These are phyloP conservation scores for Parathielavia appendiculata DNA, from an alignment of 495 filamentous ascomycete species.

Conservation along the genomic window DNA sequence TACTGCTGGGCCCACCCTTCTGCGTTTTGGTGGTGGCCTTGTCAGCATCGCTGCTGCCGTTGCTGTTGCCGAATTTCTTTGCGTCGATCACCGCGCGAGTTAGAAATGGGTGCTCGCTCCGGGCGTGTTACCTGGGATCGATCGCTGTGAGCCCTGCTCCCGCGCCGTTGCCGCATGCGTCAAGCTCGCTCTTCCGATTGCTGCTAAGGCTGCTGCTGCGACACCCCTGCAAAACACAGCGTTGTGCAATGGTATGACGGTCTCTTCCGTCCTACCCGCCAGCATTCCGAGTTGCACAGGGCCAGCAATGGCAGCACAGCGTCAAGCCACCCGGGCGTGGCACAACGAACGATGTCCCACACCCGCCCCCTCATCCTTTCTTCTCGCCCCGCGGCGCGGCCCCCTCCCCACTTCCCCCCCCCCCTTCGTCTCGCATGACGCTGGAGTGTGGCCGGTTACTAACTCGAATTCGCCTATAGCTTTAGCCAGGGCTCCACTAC, in stretches of 20 bases:
- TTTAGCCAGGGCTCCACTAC: conserved; percentile 44
- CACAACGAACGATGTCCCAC: not conserved
- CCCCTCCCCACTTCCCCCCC: conserved; percentile 9
- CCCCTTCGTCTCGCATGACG: conserved; percentile 12
- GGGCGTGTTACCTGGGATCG: conserved; percentile 34
- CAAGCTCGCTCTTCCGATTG: conserved; percentile 38
- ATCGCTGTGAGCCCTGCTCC: conserved; percentile 27
- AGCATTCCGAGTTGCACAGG: conserved; percentile 15
- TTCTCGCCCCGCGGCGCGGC: not conserved
- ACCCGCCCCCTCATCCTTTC: not conserved
- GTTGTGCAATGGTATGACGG: conserved; percentile 28
- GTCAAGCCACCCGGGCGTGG: not conserved
- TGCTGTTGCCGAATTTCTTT: conserved; percentile 5
- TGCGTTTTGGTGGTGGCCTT: no score
- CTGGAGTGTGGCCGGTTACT: conserved; percentile 33
- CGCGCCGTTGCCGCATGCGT: conserved; percentile 32
- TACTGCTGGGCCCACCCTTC: no score
- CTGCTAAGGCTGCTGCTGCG: conserved; percentile 15
- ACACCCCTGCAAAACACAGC: conserved; percentile 39
- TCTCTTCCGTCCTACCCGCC: conserved; percentile 11
- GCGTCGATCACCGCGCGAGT: conserved; percentile 9
- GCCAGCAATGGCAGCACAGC: conserved; percentile 14
- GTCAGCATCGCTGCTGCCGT: conserved; percentile 10
- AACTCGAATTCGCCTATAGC: conserved; percentile 33
- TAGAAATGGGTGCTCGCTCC: conserved; percentile 31